phyloP scores from a whole-genome alignment of 2,329 filamentous ascomycete species.

The Xylariaceae sp. region DNA sequence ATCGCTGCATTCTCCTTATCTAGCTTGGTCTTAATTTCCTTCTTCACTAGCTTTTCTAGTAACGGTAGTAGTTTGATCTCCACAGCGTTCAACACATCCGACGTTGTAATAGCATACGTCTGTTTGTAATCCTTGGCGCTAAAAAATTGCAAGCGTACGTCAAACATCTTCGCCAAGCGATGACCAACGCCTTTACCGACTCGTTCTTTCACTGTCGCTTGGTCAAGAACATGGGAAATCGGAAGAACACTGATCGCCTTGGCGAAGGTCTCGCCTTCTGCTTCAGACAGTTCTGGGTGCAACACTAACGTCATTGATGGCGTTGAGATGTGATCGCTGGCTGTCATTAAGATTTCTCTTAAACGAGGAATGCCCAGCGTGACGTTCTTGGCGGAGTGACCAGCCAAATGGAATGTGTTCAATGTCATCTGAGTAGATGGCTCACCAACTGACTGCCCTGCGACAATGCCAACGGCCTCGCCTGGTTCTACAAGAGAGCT shows the following conservation, averaged over 20 bases:
- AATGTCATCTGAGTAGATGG: conserved; percentile 99
- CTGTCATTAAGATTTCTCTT: conserved; percentile 98
- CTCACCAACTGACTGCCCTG: conserved; percentile 94
- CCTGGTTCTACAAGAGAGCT: conserved; percentile 91
- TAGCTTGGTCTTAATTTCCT: conserved; percentile 83
- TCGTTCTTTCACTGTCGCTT: conserved; percentile 79
- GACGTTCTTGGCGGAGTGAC: conserved; percentile 98
- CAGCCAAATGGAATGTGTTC: conserved; percentile 99
- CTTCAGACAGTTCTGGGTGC: conserved; percentile 71
- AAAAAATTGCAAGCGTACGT: conserved; percentile 84
- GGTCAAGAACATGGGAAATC: conserved; percentile 83
- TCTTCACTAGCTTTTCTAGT: conserved; percentile 73
- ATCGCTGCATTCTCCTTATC: conserved; percentile 71
- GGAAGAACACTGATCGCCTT: conserved; percentile 91
- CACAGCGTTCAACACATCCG: conserved; percentile 80
- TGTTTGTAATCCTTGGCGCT: conserved; percentile 80
- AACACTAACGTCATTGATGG: conserved; percentile 87
- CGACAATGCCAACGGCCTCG: conserved; percentile 95
- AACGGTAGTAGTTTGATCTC: conserved; percentile 79
- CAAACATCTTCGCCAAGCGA: conserved; percentile 81
- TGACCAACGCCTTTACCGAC: conserved; percentile 74
- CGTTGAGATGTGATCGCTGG: conserved; percentile 85
- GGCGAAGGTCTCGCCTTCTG: conserved; percentile 79
- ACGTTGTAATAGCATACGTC: conserved; percentile 81
- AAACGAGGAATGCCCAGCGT: conserved; percentile 97